Base-by-base conservation (phyloP, 441 rosid species). In the Brassica balearica region DNA sequence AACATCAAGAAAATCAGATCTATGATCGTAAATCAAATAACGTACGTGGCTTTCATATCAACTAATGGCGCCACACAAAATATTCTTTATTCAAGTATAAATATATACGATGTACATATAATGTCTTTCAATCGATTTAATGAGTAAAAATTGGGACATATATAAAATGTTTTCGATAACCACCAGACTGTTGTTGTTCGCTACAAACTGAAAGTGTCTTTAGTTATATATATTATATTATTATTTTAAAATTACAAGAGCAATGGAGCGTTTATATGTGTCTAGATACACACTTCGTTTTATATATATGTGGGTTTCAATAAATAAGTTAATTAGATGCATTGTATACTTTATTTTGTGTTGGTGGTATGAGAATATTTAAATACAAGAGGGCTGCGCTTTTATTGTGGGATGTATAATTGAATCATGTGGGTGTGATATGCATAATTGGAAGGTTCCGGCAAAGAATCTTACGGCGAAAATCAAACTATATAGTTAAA, bases 361-460 rank as follows among this genome's bases (percentile, higher is more conserved):
- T 69, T 74, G 77, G 80, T 56, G 70, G 80, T 43, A 14, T 76
- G 70, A 76, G 59, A 80, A 66, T 80, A 76, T 59, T 80, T 61
- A 80, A 60, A 71, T 68, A 76, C 83, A 76, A 59, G 80, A 80
- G 80, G 77, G 62, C 61, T 71, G 65, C 77, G 51, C 83, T 80
- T 80, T 80, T 75, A 76, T 80, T 80, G 83, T 80, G 80, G 77
- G 74, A 75, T 51, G 76, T 67, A 80, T 80, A 80, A 80, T 80
- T 80, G 83, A 71, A 75, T 80, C 83, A 80, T 80, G 80, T 80
- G 83, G 83, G 61, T 80, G 73, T 80, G 77, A 75, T 75, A 66
- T 80, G 69, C 67, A 80, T 80, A 71, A 75, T 80, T 80, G 80
- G 80, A 75, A 71, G 74, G 72, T 80, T 76, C 77, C 80, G 83